Evolutionary conservation across 2,329 filamentous ascomycete species (phyloP), one percentile per base, ranked within the genome.

Genomic region (Cordyceps cicadae): DNA sequence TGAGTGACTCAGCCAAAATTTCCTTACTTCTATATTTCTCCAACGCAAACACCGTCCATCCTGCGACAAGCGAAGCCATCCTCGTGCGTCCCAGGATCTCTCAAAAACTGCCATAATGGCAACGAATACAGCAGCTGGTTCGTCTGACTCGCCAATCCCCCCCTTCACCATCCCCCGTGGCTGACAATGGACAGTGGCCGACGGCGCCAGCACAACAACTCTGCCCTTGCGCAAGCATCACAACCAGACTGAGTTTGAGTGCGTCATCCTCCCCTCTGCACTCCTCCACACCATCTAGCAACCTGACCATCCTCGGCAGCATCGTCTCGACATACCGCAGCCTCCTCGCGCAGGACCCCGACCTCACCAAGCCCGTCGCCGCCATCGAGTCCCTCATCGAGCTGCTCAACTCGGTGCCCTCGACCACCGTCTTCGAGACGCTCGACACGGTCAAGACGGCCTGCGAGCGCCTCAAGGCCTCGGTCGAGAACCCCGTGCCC

Each of bases 281-380:
- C 39, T 11, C 14, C 9, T 9, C 43, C 21, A 24, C 24, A 4
- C 14, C 37, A 0, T 39, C 52, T 64, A 14, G 60, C 52, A 29
- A 4, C 43, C 43, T 55, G 12, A 34, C 24, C 17, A n/a, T 63
- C 9, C 9, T 11, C 19, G 11, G 19, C 15, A 83, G 81, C 70
- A 84, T 86, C 66, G 82, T 85, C 62, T 72, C 75, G 29, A 79
- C 79, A 24, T 86, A 85, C 70, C 74, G 78, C 65, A 73, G 75
- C 62, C 78, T 85, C 62, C 80, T 85, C 54, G 72, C 75, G 63
- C 77, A 81, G 56, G 92, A 97, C 72, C 82, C 88, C 12, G 90
- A 96, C 64, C 82, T 97, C 58, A 97, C 93, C 41, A 97, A 96
- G 85, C 92, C 94, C 64, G 90, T 99, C 60, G 94, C 94, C 21